Evolutionary conservation across 1,139 yeast genomes (phyloP), one percentile per base, ranked within the genome.

Genomic region (Geotrichum fermentans): DNA sequence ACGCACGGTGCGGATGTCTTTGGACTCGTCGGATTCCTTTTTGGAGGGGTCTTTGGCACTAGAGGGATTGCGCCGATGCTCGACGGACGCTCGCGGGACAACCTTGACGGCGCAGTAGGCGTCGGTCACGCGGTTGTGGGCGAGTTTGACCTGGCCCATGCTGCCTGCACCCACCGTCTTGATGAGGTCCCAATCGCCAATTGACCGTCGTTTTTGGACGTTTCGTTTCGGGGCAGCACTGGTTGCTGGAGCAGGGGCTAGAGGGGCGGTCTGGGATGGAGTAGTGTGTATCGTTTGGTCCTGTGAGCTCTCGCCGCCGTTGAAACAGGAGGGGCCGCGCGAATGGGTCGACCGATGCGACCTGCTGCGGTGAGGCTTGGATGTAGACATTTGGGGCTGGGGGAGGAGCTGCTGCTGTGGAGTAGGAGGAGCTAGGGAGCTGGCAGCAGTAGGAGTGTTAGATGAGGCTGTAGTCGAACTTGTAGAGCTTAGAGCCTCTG

Each of bases 121-220:
- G 49, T 78, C 78, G 1, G 96, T 87, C 35, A 80, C 66, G 56
- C 85, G 79, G 69, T 90, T 96, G 59, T 80, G 83, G 2, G 97
- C 97, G 41, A 92, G 73, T 67, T 92, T 92, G 45, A 92, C 98
- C 66, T 92, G 94, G 51, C 98, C 98, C 98, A 92, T 92, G 0
- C 96, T 87, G 4, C 98, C 98, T 4, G 97, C 96, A 45, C 98
- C 98, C 45, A 92, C 86, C 0, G 97, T 89, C 64, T 88, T 88
- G 53, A 88, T 78, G 60, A 92, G 90, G 61, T 87, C 95, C 98
- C 98, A 92, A 58, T 94, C 97, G 17, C 98, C 98, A 50, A 92
- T 83, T 4, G 95, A 78, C 55, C 83, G 83, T 57, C 97, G 79
- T 64, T 88, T 66, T 17, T 57, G 61, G 13, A 47, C 47, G 8